These are phyloP conservation scores for Trichoderma koningiopsis DNA, from an alignment of 2,329 filamentous ascomycete species.

Conservation along the genomic window DNA sequence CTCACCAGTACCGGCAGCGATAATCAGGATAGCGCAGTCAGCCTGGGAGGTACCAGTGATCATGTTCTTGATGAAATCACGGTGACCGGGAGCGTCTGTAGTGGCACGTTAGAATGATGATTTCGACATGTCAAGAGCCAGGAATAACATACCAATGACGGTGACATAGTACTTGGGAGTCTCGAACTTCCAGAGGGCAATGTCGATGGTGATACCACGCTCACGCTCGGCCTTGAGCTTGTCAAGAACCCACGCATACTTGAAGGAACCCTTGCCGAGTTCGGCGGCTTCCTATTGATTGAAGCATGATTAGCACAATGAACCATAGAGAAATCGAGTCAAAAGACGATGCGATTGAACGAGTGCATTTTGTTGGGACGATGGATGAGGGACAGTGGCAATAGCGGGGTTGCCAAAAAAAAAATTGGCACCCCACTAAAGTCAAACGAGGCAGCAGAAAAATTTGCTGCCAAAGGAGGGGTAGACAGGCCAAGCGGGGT, in stretches of 20 bases:
- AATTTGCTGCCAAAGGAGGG: slow-evolving; percentile 23
- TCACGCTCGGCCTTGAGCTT: slow-evolving; percentile 99
- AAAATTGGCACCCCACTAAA: background rate
- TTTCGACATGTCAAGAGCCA: background rate
- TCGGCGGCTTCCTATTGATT: slow-evolving; percentile 86
- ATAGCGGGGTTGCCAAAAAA: background rate
- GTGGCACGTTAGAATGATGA: background rate
- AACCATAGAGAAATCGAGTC: background rate
- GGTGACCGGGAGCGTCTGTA: slow-evolving; percentile 95
- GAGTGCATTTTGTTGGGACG: background rate
- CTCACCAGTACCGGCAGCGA: slow-evolving; percentile 99
- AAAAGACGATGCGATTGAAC: background rate
- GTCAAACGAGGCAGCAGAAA: background rate
- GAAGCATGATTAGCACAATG: slow-evolving; percentile 23
- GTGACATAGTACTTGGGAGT: slow-evolving; percentile 97
- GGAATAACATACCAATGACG: slow-evolving; percentile 77
- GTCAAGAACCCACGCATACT: slow-evolving; percentile 99
- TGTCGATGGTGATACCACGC: slow-evolving; percentile 99
- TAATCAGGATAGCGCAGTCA: slow-evolving; percentile 99
- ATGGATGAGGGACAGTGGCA: background rate
- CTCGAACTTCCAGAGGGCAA: slow-evolving; percentile 99
- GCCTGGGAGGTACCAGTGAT: slow-evolving; percentile 99
- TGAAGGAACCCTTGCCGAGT: slow-evolving; percentile 99
- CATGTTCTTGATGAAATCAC: slow-evolving; percentile 99
- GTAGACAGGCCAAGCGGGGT: slow-evolving; percentile 20